Percentiles rank a stretch among this genome's conserved stretches.
These are phyloP conservation scores for Phytopythium vexans DNA, from an alignment of 352 stramenopile species.

Conservation along the genomic window DNA sequence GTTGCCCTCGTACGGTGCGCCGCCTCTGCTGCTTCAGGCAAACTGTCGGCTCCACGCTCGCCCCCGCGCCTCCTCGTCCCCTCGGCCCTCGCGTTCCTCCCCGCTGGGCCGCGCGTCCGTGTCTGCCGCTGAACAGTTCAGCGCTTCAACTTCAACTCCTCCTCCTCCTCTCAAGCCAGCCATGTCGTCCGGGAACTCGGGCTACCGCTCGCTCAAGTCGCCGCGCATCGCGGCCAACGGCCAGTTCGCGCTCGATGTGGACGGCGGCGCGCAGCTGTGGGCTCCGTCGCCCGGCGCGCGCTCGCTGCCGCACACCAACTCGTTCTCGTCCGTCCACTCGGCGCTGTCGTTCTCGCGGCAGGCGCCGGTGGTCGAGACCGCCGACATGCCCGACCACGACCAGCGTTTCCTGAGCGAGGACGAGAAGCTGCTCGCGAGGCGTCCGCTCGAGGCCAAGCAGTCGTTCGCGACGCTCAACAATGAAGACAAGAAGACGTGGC, in stretches of 20 bases:
- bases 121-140: conserved; percentile 1
- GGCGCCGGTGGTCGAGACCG: conserved; percentile 2
- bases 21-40: neutral
- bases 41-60: conserved; percentile 3
- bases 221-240: conserved; percentile 20
- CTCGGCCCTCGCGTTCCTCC: neutral
- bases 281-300: neutral
- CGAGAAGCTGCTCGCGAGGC: conserved; percentile 48
- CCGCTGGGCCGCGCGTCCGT: neutral
- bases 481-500: conserved; percentile 49
- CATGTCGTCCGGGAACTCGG: conserved; percentile 17
- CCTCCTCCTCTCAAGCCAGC: neutral
- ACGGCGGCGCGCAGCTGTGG: conserved; percentile 10
- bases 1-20: neutral
- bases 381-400: conserved; percentile 30
- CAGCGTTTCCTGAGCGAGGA: conserved; percentile 60
- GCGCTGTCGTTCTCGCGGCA: conserved; percentile 6
- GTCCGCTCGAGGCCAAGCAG: conserved; percentile 37
- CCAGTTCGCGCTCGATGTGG: conserved; percentile 16
- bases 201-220: conserved; percentile 30
- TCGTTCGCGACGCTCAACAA: conserved; percentile 60
- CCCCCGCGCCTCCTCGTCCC: neutral
- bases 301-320: neutral
- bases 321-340: conserved; percentile 1
- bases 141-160: neutral